Evolutionary conservation across 1,139 yeast species (phyloP).

Genomic region (Nadsonia commutata): DNA sequence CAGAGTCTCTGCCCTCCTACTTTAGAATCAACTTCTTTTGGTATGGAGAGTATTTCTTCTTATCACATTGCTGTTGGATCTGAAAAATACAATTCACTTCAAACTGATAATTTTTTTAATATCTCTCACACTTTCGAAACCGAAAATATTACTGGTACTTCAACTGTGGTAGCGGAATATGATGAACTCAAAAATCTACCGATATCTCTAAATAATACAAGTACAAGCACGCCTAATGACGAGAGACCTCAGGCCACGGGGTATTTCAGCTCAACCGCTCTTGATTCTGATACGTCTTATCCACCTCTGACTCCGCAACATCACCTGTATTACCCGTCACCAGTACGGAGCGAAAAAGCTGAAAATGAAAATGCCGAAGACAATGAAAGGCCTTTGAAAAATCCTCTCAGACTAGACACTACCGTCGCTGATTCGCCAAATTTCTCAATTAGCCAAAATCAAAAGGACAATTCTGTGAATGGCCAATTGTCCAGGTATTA

Average conservation of each 20-base stretch:
- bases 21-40: neutral
- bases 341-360: neutral
- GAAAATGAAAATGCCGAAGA: neutral
- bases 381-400: no score
- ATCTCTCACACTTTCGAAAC: no score
- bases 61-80: neutral
- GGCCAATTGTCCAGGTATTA: neutral
- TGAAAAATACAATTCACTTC: no score
- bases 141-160: no score
- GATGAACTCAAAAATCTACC: no score
- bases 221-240: no score
- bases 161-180: no score
- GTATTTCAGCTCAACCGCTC: no score
- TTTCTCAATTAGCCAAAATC: neutral
- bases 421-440: neutral
- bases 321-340: neutral
- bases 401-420: neutral
- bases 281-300: slow-evolving; percentile 45
- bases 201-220: no score
- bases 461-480: neutral
- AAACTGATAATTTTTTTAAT: no score
- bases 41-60: neutral
- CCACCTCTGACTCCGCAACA: slow-evolving; percentile 25
- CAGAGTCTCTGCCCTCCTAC: no score
- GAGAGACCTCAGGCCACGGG: no score